Evolutionary conservation across 352 stramenopile genomes (phyloP).

Genomic region (Pythium scleroteichum): DNA sequence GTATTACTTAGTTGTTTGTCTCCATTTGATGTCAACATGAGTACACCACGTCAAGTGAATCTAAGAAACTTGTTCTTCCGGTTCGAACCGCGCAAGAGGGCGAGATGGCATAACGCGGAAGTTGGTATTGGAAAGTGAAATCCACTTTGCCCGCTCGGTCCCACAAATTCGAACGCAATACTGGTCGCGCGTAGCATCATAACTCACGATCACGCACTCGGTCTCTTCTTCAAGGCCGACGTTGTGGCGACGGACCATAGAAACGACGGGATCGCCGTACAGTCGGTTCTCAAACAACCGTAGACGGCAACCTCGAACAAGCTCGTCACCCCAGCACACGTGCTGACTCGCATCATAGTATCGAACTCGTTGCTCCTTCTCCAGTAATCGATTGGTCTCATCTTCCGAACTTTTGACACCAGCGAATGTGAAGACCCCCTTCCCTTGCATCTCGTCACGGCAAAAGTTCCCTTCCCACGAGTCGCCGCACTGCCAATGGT

Average conservation of each 20-base stretch:
- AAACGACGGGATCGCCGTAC: slow-evolving; percentile 41
- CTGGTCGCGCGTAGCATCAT: slow-evolving; percentile 43
- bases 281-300: slow-evolving; percentile 44
- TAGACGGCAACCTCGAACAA: slow-evolving; percentile 48
- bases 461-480: slow-evolving; percentile 64
- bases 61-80: slow-evolving; percentile 4
- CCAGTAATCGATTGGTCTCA: slow-evolving; percentile 9
- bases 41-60: too few relatives aligned
- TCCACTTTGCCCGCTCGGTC: slow-evolving; percentile 44
- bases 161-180: slow-evolving; percentile 47
- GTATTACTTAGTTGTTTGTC: neutral
- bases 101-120: slow-evolving; percentile 43
- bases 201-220: slow-evolving; percentile 50
- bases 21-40: slow-evolving; percentile 1
- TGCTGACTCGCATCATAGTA: slow-evolving; percentile 66
- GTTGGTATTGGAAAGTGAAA: slow-evolving; percentile 51
- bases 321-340: slow-evolving; percentile 70
- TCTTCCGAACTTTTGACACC: slow-evolving; percentile 11
- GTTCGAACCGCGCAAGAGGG: slow-evolving; percentile 34
- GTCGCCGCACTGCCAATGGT: slow-evolving; percentile 56
- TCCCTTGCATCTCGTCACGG: slow-evolving; percentile 61
- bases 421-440: slow-evolving; percentile 46
- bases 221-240: slow-evolving; percentile 45
- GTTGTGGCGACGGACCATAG: slow-evolving; percentile 38
- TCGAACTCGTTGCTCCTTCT: slow-evolving; percentile 34